Base-by-base conservation (phyloP, 345 rosid species). In the Syzygium aqueum region DNA sequence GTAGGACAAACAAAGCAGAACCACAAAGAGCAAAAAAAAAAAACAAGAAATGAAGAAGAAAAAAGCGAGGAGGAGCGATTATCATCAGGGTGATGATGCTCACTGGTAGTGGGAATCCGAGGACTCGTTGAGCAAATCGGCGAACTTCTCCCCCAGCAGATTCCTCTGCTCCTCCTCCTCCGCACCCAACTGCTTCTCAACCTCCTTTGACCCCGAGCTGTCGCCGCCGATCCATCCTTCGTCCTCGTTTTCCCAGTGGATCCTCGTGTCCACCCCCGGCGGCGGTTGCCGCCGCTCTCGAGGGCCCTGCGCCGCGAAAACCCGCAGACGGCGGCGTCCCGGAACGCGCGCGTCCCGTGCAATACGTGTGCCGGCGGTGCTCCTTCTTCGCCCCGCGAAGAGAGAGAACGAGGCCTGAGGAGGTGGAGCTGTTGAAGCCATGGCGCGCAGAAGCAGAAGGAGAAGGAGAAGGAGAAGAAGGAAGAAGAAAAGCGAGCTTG, bases 81-180 rank as follows among this genome's bases (percentile, higher is more conserved):
- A 1, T 43, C 14, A 10, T 6, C 51, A 11, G n/a, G 54, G 46
- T 5, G 10, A 84, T 67, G 78, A 84, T 67, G 78, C 94, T 93
- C 65, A 96, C 99, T 93, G 98, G 93, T 97, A 97, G 91, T 97
- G 98, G 91, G 99, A 97, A 92, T 94, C 95, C 84, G 92, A 86
- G 89, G 97, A 93, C 65, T 95, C 93, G 78, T 96, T 89, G 90
- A 97, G 95, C 91, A 96, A 92, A 85, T 95, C 98, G 54, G 96
- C 90, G 82, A 96, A 96, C 87, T 93, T 93, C 8, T 96, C 91
- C 8, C 91, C 95, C 53, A 95, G 84, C 6, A 91, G 91, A 80
- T 90, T 92, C 30, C 90, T 89, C 56, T 88, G 88, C 22, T 86
- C 90, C 43, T 94, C 91, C 56, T 92, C 91, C 56, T 92, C 94